Conservation (phyloP, 768 basidiomycete genomes). For the Leccinum pellstonianum region DNA sequence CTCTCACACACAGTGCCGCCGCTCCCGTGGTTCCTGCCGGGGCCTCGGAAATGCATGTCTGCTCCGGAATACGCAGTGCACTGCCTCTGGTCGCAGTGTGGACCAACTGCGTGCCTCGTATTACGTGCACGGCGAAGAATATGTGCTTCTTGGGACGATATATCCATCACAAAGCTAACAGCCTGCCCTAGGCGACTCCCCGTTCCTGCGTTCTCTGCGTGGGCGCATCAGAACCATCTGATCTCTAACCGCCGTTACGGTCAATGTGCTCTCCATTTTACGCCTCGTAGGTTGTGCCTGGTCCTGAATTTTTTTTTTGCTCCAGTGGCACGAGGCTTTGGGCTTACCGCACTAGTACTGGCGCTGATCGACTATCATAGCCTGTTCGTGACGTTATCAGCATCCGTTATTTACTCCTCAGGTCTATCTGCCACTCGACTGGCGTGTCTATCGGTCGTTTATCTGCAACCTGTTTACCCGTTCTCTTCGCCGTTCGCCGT, state of each 20-base stretch:
- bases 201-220: neutral
- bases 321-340: neutral
- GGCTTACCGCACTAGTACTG: neutral
- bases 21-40: conserved; percentile 9
- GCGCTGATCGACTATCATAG: neutral
- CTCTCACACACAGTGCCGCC: conserved; percentile 15
- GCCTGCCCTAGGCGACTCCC: neutral
- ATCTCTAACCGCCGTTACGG: conserved; percentile 17
- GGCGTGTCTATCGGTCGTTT: neutral
- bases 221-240: conserved; percentile 22
- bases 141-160: conserved; percentile 5
- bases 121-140: conserved; percentile 6
- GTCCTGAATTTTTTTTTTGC: conserved; percentile 6
- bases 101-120: neutral
- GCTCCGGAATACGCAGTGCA: neutral
- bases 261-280: conserved; percentile 2
- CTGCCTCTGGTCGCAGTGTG: neutral
- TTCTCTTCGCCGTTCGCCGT: neutral
- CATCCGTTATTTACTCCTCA: neutral
- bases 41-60: conserved; percentile 23
- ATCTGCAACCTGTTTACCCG: neutral
- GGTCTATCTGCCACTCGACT: neutral
- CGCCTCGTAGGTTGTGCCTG: conserved; percentile 14
- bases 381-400: neutral
- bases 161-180: neutral